phyloP scores from a whole-genome alignment of 2,329 filamentous ascomycete species.

The Chrysosporium queenslandicum region DNA sequence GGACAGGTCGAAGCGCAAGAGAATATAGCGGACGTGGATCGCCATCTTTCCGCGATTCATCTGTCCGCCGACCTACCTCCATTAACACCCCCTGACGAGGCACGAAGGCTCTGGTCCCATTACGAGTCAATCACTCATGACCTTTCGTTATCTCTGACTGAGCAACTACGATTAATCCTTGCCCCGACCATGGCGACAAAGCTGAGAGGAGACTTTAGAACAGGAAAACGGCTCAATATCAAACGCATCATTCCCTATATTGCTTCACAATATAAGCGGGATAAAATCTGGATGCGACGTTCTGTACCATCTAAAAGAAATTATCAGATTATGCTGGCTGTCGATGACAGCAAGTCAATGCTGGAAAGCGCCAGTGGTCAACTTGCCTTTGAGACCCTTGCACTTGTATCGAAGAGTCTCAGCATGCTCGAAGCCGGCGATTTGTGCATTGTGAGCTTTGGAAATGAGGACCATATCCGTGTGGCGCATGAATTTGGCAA shows the following conservation, averaged over 20 bases:
- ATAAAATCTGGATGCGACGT: constrained; percentile 99
- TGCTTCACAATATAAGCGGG: constrained; percentile 92
- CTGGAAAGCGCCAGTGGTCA: constrained; percentile 65
- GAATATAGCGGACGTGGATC: constrained; percentile 41
- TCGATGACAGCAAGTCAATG: constrained; percentile 95
- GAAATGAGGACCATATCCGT: constrained; percentile 58
- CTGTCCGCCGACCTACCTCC: constrained; percentile 45
- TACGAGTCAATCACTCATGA: constrained; percentile 78
- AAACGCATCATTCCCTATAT: constrained; percentile 99
- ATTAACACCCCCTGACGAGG: constrained; percentile 43
- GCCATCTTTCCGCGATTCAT: constrained; percentile 61
- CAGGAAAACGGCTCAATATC: constrained; percentile 96
- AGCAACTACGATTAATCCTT: constrained; percentile 90
- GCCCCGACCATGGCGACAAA: constrained; percentile 92
- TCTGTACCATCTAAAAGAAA: constrained; percentile 82
- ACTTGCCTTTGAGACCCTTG: constrained; percentile 86
- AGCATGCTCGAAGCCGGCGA: constrained; percentile 92
- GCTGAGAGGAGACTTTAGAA: constrained; percentile 91
- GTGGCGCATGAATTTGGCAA: constrained; percentile 77
- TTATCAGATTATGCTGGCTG: constrained; percentile 94
- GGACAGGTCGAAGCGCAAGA: constrained; percentile 37
- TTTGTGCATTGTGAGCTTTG: constrained; percentile 84
- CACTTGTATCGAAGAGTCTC: constrained; percentile 77
- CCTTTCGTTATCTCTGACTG: constrained; percentile 79
- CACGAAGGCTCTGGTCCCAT: constrained; percentile 69